Percentiles rank a stretch among this genome's conserved stretches.
phyloP scores from a whole-genome alignment of 2,329 filamentous ascomycete species.

The Colletotrichum theobromicola region DNA sequence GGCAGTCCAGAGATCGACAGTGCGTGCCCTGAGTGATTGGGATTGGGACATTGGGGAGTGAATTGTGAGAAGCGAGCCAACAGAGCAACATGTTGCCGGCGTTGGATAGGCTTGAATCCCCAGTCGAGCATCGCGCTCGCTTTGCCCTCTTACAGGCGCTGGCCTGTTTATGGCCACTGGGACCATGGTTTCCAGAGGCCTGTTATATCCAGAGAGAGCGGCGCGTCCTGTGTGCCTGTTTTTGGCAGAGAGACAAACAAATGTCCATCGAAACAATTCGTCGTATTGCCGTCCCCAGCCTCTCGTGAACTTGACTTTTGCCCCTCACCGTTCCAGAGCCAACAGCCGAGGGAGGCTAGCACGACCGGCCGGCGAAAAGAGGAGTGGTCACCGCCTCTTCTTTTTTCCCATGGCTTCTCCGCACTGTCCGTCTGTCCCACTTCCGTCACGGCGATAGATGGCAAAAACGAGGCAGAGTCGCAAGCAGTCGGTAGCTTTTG shows the following conservation, averaged over 20 bases:
- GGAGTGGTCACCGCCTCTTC: conserved; percentile 20
- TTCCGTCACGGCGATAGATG: conserved; percentile 2
- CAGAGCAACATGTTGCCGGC: background rate
- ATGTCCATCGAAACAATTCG: background rate
- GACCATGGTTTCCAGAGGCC: background rate
- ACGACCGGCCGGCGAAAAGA: conserved; percentile 1
- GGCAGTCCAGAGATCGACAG: conserved; percentile 18
- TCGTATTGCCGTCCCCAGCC: background rate
- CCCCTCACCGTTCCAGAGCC: conserved; percentile 17
- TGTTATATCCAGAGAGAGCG: background rate
- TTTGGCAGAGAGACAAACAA: background rate
- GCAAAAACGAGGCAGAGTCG: conserved; percentile 5
- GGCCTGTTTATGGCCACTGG: background rate
- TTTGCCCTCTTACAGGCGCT: background rate
- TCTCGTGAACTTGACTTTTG: conserved; percentile 4
- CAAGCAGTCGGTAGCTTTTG: background rate
- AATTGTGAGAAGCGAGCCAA: background rate
- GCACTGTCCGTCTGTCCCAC: conserved; percentile 22
- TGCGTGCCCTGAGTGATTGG: background rate
- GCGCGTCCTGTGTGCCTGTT: background rate
- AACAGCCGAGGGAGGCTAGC: conserved; percentile 15
- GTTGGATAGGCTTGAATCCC: background rate
- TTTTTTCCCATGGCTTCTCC: conserved; percentile 5
- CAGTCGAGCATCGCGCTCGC: background rate
- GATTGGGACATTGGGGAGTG: background rate